Percentiles rank a stretch among this genome's conserved stretches.
phyloP scores from a whole-genome alignment of 1,284 basidiomycete species.

The Anthracocystis walkeri region DNA sequence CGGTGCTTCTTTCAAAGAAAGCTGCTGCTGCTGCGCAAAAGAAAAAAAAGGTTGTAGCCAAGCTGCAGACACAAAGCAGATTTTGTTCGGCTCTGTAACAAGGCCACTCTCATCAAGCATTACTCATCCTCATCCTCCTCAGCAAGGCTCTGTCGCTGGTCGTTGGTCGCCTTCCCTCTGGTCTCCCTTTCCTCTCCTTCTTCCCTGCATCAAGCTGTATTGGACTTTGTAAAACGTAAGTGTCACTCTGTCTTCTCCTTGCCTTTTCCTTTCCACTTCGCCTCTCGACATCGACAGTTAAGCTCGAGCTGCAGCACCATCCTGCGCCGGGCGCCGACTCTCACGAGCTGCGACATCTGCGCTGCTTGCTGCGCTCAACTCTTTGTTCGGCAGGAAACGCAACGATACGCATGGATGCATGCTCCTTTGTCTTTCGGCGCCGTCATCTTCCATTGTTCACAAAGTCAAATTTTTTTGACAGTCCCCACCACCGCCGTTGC shows the following conservation, averaged over 20 bases:
- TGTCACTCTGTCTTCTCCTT: neutral
- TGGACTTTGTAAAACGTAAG: slow-evolving; percentile 22
- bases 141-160: slow-evolving; percentile 37
- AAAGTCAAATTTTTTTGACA: slow-evolving; percentile 18
- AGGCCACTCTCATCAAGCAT: neutral
- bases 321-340: slow-evolving; percentile 6
- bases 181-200: slow-evolving; percentile 9
- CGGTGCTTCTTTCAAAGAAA: neutral
- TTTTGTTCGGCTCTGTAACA: neutral
- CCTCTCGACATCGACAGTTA: neutral
- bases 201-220: slow-evolving; percentile 12
- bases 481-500: slow-evolving; percentile 12
- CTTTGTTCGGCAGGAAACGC: too few relatives aligned
- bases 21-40: too few relatives aligned
- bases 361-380: slow-evolving; percentile 1
- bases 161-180: slow-evolving; percentile 25
- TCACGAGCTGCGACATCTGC: neutral
- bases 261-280: neutral
- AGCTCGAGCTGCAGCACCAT: slow-evolving; percentile 3
- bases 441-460: neutral
- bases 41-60: neutral
- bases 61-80: neutral
- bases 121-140: slow-evolving; percentile 1
- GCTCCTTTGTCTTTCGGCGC: neutral
- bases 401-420: too few relatives aligned